These are phyloP conservation scores for Xerocomellus intermedius DNA, from an alignment of 768 basidiomycete genomes.

Conservation along the genomic window DNA sequence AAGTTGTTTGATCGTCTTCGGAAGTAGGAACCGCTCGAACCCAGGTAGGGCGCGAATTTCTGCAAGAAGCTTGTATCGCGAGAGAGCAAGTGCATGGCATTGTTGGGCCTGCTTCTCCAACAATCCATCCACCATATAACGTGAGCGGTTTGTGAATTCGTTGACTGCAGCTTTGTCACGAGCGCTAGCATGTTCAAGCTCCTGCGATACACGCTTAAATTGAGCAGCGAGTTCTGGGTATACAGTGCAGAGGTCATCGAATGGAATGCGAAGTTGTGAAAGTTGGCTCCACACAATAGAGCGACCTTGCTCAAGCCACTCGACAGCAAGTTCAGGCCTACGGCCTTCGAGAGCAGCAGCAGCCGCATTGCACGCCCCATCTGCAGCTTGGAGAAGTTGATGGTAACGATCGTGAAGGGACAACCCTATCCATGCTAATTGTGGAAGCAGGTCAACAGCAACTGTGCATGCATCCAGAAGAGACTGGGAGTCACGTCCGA, in stretches of 20 bases:
- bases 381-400: not conserved
- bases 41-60: not conserved
- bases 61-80: not conserved
- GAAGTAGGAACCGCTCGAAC: not conserved
- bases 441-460: not conserved
- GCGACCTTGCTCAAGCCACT: not conserved
- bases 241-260: not conserved
- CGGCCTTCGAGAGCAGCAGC: not conserved
- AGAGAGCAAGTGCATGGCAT: not conserved
- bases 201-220: too few relatives aligned
- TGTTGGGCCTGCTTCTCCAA: not conserved
- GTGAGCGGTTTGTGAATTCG: too few relatives aligned
- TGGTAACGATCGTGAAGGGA: not conserved
- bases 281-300: not conserved
- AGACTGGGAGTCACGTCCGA: not conserved
- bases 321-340: not conserved
- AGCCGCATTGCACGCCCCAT: not conserved
- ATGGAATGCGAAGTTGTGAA: not conserved
- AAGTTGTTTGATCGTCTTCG: not conserved
- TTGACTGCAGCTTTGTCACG: not conserved
- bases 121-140: not conserved
- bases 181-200: not conserved
- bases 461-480: not conserved
- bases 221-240: too few relatives aligned
- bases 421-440: not conserved